Conservation (phyloP, 164 flowering plant species). For the Malania oleifera region DNA sequence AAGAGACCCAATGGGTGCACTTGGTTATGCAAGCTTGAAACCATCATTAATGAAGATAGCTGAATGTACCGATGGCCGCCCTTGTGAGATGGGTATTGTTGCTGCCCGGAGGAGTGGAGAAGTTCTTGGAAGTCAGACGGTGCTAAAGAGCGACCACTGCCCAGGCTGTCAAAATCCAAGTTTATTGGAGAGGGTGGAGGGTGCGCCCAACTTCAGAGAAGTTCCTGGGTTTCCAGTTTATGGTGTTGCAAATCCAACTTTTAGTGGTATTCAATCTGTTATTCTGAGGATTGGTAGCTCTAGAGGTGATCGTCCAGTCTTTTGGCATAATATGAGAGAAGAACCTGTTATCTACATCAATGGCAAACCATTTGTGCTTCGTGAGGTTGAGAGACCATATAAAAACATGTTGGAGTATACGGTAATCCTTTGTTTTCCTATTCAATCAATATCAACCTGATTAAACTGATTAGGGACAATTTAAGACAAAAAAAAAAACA, state of each 20-base stretch:
- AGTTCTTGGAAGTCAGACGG: slow-evolving; percentile 93
- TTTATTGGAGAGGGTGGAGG: slow-evolving; percentile 88
- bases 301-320: slow-evolving; percentile 67
- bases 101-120: slow-evolving; percentile 86
- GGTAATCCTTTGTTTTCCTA: slow-evolving; percentile 32
- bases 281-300: slow-evolving; percentile 67
- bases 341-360: slow-evolving; percentile 96
- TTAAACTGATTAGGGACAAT: too few relatives aligned
- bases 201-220: slow-evolving; percentile 95
- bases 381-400: slow-evolving; percentile 95
- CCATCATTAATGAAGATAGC: slow-evolving; percentile 57
- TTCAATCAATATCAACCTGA: not conserved
- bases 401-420: slow-evolving; percentile 94
- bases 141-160: slow-evolving; percentile 92
- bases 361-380: slow-evolving; percentile 96
- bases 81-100: slow-evolving; percentile 81
- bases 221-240: slow-evolving; percentile 97
- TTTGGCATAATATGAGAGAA: slow-evolving; percentile 99
- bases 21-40: slow-evolving; percentile 61
- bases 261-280: slow-evolving; percentile 90
- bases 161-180: slow-evolving; percentile 82
- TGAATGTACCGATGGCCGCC: slow-evolving; percentile 83
- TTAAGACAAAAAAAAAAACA: too few relatives aligned
- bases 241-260: slow-evolving; percentile 96
- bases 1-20: slow-evolving; percentile 97